Base-by-base conservation (phyloP, 2,329 filamentous ascomycete species). In the Hortaea werneckii region DNA sequence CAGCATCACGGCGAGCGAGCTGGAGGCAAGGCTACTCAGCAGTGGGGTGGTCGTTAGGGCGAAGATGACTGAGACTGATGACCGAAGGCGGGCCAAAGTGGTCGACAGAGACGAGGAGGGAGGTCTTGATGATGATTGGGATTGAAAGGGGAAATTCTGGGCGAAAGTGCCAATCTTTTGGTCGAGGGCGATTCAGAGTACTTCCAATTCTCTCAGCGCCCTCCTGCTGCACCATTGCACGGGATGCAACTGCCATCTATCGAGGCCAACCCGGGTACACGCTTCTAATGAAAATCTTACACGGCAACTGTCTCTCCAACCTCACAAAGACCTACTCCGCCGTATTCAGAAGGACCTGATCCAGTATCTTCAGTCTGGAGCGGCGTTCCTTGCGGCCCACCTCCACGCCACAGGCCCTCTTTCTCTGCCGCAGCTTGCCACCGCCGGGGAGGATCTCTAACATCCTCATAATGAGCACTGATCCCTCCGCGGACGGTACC, bases 111-210 rank as follows among this genome's bases (percentile, higher is more conserved):
- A 59, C 61, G 42, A 61, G 69, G 39, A 54, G 56, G 29, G 58
- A 58, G 41, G 68, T 71, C 30, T 66, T 29, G 71, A 75, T 52
- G 74, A 75, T 51, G 74, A 78, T 47, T 78, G 73, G 73, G 73
- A 69, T 46, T 70, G 61, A 67, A 13, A 8, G 7, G 37, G 37
- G 5, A 20, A 20, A 20, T 20, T 20, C 20, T 20, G 20, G 20
- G 20, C 20, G 20, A 20, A 20, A 20, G 20, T 20, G 20, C 20
- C 20, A 20, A 20, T 20, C 20, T 4, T 20, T 20, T 20, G 20
- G 20, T 20, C 20, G 20, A 20, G 20, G 20, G 20, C 20, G 20
- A 20, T 20, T 20, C 20, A 20, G 20, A 20, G 2, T 20, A 20
- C 20, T 20, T 20, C 20, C 20, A 20, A 20, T 20, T 20, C 20